A percentile compares a stretch with the other conserved stretches of the same genome.
Evolutionary conservation across 1,284 basidiomycete genomes (phyloP).

Genomic region (Amanita bisporigera): DNA sequence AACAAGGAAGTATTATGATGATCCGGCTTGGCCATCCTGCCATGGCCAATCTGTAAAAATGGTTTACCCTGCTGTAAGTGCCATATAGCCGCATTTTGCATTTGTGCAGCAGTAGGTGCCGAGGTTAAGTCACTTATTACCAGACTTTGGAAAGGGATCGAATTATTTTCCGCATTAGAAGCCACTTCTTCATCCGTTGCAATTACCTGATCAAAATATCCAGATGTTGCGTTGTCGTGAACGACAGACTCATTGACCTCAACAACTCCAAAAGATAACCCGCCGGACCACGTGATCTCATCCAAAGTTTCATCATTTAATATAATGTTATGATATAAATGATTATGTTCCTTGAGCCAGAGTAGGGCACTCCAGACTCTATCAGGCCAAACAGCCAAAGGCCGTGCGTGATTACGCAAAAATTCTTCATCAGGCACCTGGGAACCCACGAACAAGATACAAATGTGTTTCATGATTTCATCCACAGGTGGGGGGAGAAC

Average conservation of each 20-base stretch:
- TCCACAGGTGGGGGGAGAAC: conserved; percentile 31
- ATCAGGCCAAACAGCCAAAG: conserved; percentile 32
- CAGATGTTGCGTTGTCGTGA: not conserved
- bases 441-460: conserved; percentile 42
- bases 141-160: conserved; percentile 32
- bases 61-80: conserved; percentile 36
- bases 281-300: not conserved
- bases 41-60: conserved; percentile 39
- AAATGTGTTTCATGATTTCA: conserved; percentile 29
- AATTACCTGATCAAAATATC: not conserved
- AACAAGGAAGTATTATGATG: conserved; percentile 40
- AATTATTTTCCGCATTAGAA: not conserved
- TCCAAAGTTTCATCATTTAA: conserved; percentile 26
- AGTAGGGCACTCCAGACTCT: conserved; percentile 35
- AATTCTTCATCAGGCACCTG: conserved; percentile 30
- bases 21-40: conserved; percentile 31
- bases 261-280: not conserved
- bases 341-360: conserved; percentile 41
- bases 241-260: not conserved
- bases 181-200: not conserved
- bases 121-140: conserved; percentile 40
- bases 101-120: conserved; percentile 26
- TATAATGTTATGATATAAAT: conserved; percentile 32
- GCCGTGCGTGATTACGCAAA: conserved; percentile 35
- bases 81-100: conserved; percentile 37